phyloP scores from a whole-genome alignment of 495 filamentous ascomycete species.

The Lichina pygmaea region DNA sequence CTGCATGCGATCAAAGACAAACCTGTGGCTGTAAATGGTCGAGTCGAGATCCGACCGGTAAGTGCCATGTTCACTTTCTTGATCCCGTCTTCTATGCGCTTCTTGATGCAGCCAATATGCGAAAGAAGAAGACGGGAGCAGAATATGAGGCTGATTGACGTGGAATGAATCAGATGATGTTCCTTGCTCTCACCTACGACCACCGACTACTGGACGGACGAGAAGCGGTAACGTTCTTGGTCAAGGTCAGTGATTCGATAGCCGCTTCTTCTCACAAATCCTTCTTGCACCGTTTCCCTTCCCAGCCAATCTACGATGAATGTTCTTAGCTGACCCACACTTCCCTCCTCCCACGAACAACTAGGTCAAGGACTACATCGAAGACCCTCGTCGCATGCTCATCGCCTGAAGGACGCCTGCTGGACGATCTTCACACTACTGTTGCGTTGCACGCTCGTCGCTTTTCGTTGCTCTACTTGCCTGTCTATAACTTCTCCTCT shows the following conservation, averaged over 20 bases:
- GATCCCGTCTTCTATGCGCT: neutral
- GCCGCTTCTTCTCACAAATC: no score
- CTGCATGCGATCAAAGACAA: conserved; percentile 97
- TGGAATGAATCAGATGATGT: conserved; percentile 53
- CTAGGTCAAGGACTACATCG: conserved; percentile 82
- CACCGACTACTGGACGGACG: conserved; percentile 85
- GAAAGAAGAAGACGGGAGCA: neutral
- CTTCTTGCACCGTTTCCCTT: no score
- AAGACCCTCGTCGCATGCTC: conserved; percentile 85
- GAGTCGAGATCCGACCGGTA: conserved; percentile 74
- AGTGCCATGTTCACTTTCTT: conserved; percentile 3
- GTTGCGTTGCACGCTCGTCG: no score
- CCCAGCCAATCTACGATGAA: neutral
- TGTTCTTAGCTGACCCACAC: conserved; percentile 1
- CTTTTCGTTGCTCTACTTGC: no score
- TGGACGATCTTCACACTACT: no score
- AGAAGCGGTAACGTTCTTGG: conserved; percentile 88
- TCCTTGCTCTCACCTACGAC: conserved; percentile 89
- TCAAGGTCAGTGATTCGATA: conserved; percentile 31
- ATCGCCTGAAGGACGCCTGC: conserved; percentile 15
- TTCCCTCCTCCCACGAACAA: neutral
- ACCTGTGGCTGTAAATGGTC: conserved; percentile 67
- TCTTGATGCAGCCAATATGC: neutral
- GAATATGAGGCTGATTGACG: neutral
- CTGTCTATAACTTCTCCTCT: no score